Evolutionary conservation across 1,139 yeast genomes (phyloP).

Genomic region (Nakaseomyces kungkrabaensis): DNA sequence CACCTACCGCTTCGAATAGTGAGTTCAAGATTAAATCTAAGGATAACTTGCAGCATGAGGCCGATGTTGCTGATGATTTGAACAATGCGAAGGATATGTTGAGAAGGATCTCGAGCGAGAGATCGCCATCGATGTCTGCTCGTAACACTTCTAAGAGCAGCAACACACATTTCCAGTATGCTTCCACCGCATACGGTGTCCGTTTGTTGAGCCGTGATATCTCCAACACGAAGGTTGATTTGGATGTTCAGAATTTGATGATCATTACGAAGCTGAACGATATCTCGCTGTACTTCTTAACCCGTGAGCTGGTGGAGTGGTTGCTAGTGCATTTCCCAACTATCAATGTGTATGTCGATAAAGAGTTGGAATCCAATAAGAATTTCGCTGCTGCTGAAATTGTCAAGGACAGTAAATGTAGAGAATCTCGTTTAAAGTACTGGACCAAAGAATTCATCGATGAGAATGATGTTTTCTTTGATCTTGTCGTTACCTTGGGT

Average conservation of each 20-base stretch:
- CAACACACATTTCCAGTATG: constrained; percentile 60
- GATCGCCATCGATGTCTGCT: constrained; percentile 2
- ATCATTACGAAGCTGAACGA: constrained; percentile 82
- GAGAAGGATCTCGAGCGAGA: constrained; percentile 5
- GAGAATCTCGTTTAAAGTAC: constrained; percentile 35
- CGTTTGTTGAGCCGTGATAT: constrained; percentile 68
- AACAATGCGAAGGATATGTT: constrained; percentile 6
- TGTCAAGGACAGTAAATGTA: constrained; percentile 22
- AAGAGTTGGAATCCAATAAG: constrained; percentile 47
- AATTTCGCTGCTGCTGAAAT: constrained; percentile 46
- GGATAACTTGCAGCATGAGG: background rate
- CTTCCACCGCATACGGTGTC: constrained; percentile 82
- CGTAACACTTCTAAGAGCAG: constrained; percentile 6
- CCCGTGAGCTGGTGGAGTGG: constrained; percentile 75
- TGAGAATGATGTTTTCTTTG: constrained; percentile 47
- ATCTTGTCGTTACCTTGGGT: constrained; percentile 69
- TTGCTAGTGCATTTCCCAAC: constrained; percentile 39
- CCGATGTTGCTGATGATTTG: constrained; percentile 1
- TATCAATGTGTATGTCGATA: constrained; percentile 61
- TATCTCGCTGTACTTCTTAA: constrained; percentile 60
- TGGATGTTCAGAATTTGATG: constrained; percentile 61
- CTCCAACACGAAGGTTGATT: constrained; percentile 61
- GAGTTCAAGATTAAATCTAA: background rate
- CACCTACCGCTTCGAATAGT: background rate
- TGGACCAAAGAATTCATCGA: constrained; percentile 58